These are phyloP conservation scores for Yamadazyma blattariae DNA, from an alignment of 1,139 yeast species.

Conservation along the genomic window DNA sequence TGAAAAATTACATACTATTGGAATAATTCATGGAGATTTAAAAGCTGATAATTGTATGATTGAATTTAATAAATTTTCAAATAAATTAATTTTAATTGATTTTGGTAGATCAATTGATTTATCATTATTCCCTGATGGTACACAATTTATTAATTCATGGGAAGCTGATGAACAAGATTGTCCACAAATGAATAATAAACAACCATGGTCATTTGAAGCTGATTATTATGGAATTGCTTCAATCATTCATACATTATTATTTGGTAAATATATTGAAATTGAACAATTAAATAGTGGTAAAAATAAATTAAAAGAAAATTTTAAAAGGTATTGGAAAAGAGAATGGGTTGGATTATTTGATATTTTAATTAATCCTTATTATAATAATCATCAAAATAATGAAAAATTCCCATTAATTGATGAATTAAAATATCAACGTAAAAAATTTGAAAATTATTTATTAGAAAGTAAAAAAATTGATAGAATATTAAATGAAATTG, in stretches of 20 bases:
- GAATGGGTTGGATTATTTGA: constrained; percentile 74
- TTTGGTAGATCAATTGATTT: constrained; percentile 83
- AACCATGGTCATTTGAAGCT: constrained; percentile 76
- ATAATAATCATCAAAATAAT: constrained; percentile 7
- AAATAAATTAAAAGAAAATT: constrained; percentile 37
- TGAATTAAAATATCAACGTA: constrained; percentile 34
- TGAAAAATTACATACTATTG: constrained; percentile 60
- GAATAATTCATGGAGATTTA: constrained; percentile 80
- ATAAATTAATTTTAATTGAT: constrained; percentile 68
- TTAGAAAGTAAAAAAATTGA: constrained; percentile 17
- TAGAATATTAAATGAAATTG: constrained; percentile 10
- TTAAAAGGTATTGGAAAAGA: constrained; percentile 78
- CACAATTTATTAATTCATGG: constrained; percentile 62
- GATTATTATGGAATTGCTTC: constrained; percentile 87
- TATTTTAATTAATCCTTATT: constrained; percentile 58
- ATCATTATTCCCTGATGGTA: constrained; percentile 48
- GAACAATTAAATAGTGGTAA: constrained; percentile 20
- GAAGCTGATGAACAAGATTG: constrained; percentile 72
- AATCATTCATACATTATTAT: constrained; percentile 68
- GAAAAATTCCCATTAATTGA: constrained; percentile 39
- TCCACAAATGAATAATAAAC: constrained; percentile 60
- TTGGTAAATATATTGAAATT: constrained; percentile 60
- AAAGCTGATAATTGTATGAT: constrained; percentile 89
- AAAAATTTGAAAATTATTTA: constrained; percentile 45
- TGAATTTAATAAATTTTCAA: constrained; percentile 41